phyloP scores from a whole-genome alignment of 495 filamentous ascomycete genomes.

The Lichina pygmaea region DNA sequence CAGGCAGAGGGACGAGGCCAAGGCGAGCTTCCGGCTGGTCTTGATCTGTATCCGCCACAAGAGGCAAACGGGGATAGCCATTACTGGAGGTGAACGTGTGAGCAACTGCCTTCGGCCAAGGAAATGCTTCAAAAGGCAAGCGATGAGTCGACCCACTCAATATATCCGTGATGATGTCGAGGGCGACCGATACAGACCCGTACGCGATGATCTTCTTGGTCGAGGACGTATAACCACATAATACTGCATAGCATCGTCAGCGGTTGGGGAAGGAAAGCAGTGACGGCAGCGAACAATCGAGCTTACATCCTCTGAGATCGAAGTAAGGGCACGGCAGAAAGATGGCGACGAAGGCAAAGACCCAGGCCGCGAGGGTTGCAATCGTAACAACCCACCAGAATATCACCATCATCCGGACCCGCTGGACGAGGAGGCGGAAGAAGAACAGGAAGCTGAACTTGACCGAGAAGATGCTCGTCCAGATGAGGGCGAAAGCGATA shows the following conservation, averaged over 20 bases:
- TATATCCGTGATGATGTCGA: constrained; percentile 3
- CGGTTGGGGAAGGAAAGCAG: background rate
- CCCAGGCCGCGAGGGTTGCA: constrained; percentile 1
- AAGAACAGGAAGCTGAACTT: constrained; percentile 9
- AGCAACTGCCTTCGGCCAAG: background rate
- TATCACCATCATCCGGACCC: constrained; percentile 2
- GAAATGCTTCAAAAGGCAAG: background rate
- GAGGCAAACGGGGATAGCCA: constrained; percentile 6
- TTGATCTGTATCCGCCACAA: constrained; percentile 5
- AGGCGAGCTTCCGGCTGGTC: constrained; percentile 6
- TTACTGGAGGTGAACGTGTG: background rate
- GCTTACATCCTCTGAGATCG: background rate
- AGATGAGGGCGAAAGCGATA: constrained; percentile 1
- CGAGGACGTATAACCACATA: background rate
- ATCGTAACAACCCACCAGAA: constrained; percentile 6
- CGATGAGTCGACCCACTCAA: constrained; percentile 3
- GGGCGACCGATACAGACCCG: background rate
- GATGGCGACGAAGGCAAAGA: constrained; percentile 3
- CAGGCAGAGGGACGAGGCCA: constrained; percentile 6
- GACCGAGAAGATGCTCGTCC: constrained; percentile 6
- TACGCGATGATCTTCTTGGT: background rate
- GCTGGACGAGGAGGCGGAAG: constrained; percentile 6
- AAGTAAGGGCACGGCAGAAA: constrained; percentile 4
- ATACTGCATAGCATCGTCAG: background rate
- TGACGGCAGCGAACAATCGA: background rate